Evolutionary conservation across 108 stramenopile species (phyloP), one percentile per base, ranked within the genome.

Genomic region (Parietichytrium sp.): DNA sequence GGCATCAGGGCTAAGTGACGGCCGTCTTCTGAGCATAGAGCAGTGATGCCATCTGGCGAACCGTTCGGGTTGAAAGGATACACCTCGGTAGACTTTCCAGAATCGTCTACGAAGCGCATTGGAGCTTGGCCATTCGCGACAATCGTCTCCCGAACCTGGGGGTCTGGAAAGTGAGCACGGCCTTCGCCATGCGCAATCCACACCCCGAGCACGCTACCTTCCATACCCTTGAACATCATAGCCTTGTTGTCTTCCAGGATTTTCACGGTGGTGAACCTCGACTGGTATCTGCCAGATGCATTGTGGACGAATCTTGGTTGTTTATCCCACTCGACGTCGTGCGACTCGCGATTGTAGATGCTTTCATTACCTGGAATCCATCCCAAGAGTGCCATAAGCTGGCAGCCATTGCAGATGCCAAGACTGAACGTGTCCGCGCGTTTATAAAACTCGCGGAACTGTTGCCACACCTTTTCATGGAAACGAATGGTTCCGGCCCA

Each of bases 51-150:
- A 31, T 88, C 92, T 4, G 96, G 95, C 81, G 96, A 96, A 38
- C 98, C 98, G 86, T 99, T 99, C 15, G 98, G 97, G 84, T 97
- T 97, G 90, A 96, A 94, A 7, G 98, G 98, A 85, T 99, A 99
- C 42, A 83, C 93, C 81, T 97, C 92, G 27, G 98, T 98, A 13
- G 93, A 85, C 48, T 92, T 88, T 83, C 95, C 94, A 27, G 79
- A 83, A 82, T 98, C 98, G 82, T 98, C 94, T 20, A 96, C 96
- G 80, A 95, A 99, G 47, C 95, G 95, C 54, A 98, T 80, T 10
- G 96, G 95, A 15, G 93, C 93, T 48, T 95, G 91, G 38, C 51
- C 52, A 4, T 90, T 87, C 49, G 85, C 79, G 54, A 92, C 81
- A n/a, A 93, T 93, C 36, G 54, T 55, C 6, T 92, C 90, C 51